Conservation (phyloP, 768 basidiomycete genomes). For the Dendrothele bispora region DNA sequence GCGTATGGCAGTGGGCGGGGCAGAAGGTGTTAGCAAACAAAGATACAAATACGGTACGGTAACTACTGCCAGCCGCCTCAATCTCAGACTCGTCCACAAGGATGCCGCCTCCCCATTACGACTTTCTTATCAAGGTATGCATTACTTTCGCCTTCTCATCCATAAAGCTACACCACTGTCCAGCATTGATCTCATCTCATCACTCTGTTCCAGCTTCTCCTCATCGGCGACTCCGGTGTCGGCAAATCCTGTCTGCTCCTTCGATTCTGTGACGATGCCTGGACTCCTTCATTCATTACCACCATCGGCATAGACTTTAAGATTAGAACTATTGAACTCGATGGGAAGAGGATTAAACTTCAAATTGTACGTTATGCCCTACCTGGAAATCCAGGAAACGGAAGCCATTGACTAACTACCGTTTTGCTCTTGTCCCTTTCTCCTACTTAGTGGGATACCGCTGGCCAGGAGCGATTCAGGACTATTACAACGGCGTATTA, state of each 20-base stretch:
- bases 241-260: conserved; percentile 95
- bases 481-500: conserved; percentile 99
- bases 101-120: conserved; percentile 94
- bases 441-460: conserved; percentile 90
- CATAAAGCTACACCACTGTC: too few species aligned
- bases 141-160: too few species aligned
- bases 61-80: too few species aligned
- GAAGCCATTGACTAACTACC: not conserved
- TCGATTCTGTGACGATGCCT: conserved; percentile 98
- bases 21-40: too few species aligned
- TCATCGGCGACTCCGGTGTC: conserved; percentile 97
- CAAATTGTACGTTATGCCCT: conserved; percentile 75
- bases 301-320: conserved; percentile 99
- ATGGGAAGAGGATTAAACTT: conserved; percentile 97
- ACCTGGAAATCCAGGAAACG: not conserved
- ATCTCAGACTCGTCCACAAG: too few species aligned
- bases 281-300: conserved; percentile 99
- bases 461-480: conserved; percentile 97
- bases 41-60: too few species aligned
- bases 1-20: too few species aligned
- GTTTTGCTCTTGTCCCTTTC: not conserved
- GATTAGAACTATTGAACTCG: conserved; percentile 97
- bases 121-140: conserved; percentile 90
- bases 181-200: conserved; percentile 7
- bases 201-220: conserved; percentile 64